Conservation (phyloP, 2,329 filamentous ascomycete genomes). For the Pseudogymnoascus sp. region DNA sequence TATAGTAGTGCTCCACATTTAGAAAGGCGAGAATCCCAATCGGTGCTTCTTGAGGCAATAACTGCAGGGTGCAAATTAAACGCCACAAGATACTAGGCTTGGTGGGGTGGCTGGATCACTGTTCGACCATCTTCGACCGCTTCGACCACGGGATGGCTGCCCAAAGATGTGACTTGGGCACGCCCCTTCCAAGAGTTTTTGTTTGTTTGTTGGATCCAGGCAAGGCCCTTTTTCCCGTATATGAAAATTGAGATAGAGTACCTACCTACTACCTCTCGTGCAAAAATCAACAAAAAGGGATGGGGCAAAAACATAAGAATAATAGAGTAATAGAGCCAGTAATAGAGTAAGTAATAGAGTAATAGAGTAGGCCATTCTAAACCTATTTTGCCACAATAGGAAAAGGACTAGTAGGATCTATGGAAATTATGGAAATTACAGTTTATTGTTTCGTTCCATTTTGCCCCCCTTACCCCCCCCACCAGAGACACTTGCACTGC, state of each 20-base stretch:
- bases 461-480: not conserved
- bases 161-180: slow-evolving; percentile 8
- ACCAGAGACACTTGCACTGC: not conserved
- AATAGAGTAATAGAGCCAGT: not conserved
- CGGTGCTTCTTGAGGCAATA: slow-evolving; percentile 4
- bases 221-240: not conserved
- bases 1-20: slow-evolving; percentile 6
- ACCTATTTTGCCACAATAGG: not conserved
- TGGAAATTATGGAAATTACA: slow-evolving; percentile 8
- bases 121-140: not conserved
- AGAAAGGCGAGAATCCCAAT: slow-evolving; percentile 1
- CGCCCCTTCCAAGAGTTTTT: slow-evolving; percentile 8
- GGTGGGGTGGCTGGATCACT: slow-evolving; percentile 4
- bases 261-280: not conserved
- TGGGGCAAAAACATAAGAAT: not conserved
- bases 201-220: not conserved
- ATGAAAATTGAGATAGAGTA: not conserved
- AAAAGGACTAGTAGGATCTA: not conserved
- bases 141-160: slow-evolving; percentile 1
- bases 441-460: not conserved
- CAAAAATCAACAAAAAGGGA: not conserved
- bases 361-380: not conserved
- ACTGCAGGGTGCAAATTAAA: slow-evolving; percentile 8
- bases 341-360: not conserved
- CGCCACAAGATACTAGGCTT: not conserved